Evolutionary conservation across 169 alveolate genomes (phyloP), one percentile per base, ranked within the genome.

Genomic region (Besnoitia besnoiti): DNA sequence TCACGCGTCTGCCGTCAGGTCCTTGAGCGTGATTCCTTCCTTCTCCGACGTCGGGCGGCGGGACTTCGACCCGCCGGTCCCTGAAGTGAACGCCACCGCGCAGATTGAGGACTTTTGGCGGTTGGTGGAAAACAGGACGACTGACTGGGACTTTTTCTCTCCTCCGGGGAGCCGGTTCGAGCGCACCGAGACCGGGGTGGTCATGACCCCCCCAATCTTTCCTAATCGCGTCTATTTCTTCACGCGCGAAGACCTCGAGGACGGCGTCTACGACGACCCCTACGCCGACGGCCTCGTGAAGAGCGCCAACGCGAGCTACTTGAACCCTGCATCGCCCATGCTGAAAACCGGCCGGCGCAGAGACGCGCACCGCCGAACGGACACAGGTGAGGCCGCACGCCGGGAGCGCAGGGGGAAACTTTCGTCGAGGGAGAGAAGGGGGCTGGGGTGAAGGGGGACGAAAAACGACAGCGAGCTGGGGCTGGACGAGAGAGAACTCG

Each of bases 241-340:
- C 12, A 16, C 80, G 44, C 3, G 44, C 10, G 47, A 67, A 30
- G 80, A 67, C 39, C 3, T 67, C 8, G 80, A 67, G 2, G 47
- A 67, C 39, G 80, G 80, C 14, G 80, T 35, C 12, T 67, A 67
- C 80, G 80, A 67, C 24, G 80, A 67, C 80, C 80, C 80, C 44
- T 67, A 67, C 80, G 80, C 80, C 19, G 80, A 67, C 21, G 80
- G 80, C 24, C 39, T 35, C 12, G 80, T 67, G 44, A 21, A 42
- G 21, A 30, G 44, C 44, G 80, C 2, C 10, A 42, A n/a, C 30
- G n/a, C 80, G 44, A 67, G 80, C 44, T 67, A 30, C n/a, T 67
- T 67, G 44, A 67, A 67, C n/a, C 80, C 80, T 5, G 80, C 44
- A 24, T 33, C 80, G 80, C 80, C 80, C 2, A 42, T 42, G 1